Evolutionary conservation across 768 basidiomycete genomes (phyloP).

Genomic region (Calocera viscosa): DNA sequence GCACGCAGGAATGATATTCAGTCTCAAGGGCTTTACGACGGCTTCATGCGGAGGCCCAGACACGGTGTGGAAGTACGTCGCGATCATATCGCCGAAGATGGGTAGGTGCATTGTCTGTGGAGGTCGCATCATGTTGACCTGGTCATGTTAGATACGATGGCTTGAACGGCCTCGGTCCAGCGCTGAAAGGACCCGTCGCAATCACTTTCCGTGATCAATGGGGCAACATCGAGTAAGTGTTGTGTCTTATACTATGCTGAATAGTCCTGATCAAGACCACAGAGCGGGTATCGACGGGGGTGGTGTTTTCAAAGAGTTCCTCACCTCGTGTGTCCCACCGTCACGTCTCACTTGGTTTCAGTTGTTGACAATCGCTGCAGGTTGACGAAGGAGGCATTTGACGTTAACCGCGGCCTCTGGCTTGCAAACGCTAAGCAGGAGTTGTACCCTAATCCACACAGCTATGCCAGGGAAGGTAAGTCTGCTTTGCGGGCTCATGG

Average conservation of each 20-base stretch:
- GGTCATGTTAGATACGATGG: neutral
- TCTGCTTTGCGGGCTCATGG: constrained; percentile 9
- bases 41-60: constrained; percentile 29
- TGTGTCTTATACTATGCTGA: constrained; percentile 13
- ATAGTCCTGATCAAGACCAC: neutral
- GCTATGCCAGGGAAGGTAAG: constrained; percentile 78
- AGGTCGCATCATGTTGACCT: neutral
- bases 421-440: constrained; percentile 81
- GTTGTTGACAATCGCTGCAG: constrained; percentile 27
- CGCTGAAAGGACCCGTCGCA: constrained; percentile 69
- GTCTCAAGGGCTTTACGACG: constrained; percentile 17
- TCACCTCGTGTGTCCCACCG: constrained; percentile 43
- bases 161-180: constrained; percentile 46
- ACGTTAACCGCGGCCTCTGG: constrained; percentile 90
- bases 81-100: constrained; percentile 72
- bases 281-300: constrained; percentile 92
- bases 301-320: constrained; percentile 95
- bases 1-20: neutral
- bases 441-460: constrained; percentile 87
- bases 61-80: constrained; percentile 47
- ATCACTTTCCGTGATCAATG: constrained; percentile 91
- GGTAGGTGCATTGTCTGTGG: constrained; percentile 39
- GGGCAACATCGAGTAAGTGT: constrained; percentile 63
- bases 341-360: neutral
- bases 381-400: constrained; percentile 85